Conservation (phyloP, 768 basidiomycete genomes). For the Favolaschia claudopus region DNA sequence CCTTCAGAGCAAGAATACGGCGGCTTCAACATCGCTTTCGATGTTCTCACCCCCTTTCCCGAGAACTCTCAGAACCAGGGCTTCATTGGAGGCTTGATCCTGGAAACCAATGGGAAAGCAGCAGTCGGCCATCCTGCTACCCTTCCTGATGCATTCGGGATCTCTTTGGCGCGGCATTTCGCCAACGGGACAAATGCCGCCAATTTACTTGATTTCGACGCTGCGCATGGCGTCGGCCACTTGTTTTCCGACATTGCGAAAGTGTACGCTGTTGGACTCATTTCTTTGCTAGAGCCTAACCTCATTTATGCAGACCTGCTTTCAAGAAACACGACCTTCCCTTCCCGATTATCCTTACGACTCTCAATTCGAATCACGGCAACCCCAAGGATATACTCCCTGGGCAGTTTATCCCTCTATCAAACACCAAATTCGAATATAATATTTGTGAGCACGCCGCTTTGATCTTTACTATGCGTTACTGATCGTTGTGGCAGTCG, state of each 20-base stretch:
- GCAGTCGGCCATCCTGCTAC: slow-evolving; percentile 28
- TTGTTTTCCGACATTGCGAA: slow-evolving; percentile 42
- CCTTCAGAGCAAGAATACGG: slow-evolving; percentile 36
- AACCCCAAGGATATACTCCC: slow-evolving; percentile 28
- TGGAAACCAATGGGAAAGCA: slow-evolving; percentile 45
- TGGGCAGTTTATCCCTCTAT: slow-evolving; percentile 34
- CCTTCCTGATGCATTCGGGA: slow-evolving; percentile 16
- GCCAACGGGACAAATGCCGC: slow-evolving; percentile 41
- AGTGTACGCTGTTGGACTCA: slow-evolving; percentile 35
- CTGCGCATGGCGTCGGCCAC: slow-evolving; percentile 42
- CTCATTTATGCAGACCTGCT: slow-evolving; percentile 31
- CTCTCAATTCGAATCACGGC: slow-evolving; percentile 33
- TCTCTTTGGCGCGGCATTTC: slow-evolving; percentile 25
- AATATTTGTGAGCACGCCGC: slow-evolving; percentile 36
- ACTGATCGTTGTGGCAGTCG: slow-evolving; percentile 32
- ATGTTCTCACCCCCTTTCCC: slow-evolving; percentile 32
- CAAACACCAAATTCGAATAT: slow-evolving; percentile 45
- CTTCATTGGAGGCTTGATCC: slow-evolving; percentile 29
- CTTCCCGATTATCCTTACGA: slow-evolving; percentile 47
- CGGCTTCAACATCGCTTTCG: slow-evolving; percentile 42
- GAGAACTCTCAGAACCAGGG: slow-evolving; percentile 24
- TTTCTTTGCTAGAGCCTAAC: neutral
- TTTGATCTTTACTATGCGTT: neutral
- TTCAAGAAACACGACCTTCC: slow-evolving; percentile 45
- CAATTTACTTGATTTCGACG: slow-evolving; percentile 35